Base-by-base conservation (phyloP, 805 yeast species). In the Candida germanica region DNA sequence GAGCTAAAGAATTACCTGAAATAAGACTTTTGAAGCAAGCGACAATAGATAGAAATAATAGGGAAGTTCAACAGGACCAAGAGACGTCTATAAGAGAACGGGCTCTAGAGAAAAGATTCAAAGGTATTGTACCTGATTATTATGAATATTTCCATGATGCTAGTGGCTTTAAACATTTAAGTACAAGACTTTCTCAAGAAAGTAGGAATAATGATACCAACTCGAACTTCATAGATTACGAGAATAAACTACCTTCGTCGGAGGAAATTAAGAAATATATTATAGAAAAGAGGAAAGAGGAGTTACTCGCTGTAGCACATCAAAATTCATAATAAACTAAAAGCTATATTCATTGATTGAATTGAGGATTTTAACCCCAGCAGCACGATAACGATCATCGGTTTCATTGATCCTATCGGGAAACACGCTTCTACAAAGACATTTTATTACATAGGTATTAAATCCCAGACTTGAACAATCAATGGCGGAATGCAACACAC, bases 1-100 rank as follows among this genome's bases (percentile, higher is more conserved):
- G 95, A 32, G 95, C 96, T 0, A 69, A 76, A 35, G 91, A 87
- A 29, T 59, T 88, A 6, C 83, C 87, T 0, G 96, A 85, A 43
- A 89, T 83, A 4, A 54, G 56, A 38, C 39, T 47, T 26, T 32
- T 54, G 6, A 22, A 58, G n/a, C 48, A 54, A 33, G 39, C 42
- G 11, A 43, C 47, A 27, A 39, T 38, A 22, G 70, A 23, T 12
- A 28, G n/a, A 16, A 36, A 69, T 69, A 39, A 42, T 17, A 25
- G 6, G 63, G 69, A 28, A 10, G 20, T 19, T 5, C 35, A 69
- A 69, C 39, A 43, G 23, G 26, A 25, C 20, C 24, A 25, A 29
- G 31, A n/a, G 10, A 14, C 23, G n/a, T 13, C 10, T n/a, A 17
- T 20, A 3, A n/a, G 16, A 23, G 25, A 22, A 11, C 18, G 24